Percentiles rank a stretch among this genome's conserved stretches.
Conservation (phyloP, 2,329 filamentous ascomycete species). For the Beauveria caledonica region DNA sequence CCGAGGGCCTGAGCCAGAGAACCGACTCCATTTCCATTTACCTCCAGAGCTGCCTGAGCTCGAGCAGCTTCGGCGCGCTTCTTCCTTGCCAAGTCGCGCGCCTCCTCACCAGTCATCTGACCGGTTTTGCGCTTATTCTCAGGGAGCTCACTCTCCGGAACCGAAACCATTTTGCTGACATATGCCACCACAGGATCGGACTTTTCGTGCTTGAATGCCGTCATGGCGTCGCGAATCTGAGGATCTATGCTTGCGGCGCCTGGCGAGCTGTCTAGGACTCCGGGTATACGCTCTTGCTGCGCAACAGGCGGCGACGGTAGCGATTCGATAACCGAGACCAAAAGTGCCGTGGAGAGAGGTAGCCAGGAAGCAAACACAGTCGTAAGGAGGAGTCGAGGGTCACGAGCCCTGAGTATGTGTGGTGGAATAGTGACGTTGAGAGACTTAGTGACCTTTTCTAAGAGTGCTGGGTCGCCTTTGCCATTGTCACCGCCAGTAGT, state of each 20-base stretch:
- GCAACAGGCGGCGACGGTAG: conserved; percentile 76
- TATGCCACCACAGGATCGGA: conserved; percentile 82
- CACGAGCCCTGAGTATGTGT: conserved; percentile 76
- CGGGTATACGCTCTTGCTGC: conserved; percentile 72
- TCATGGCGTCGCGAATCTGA: conserved; percentile 69
- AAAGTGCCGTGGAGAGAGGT: conserved; percentile 80
- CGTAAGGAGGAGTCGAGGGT: conserved; percentile 74
- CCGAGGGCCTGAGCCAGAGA: conserved; percentile 53
- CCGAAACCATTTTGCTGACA: conserved; percentile 95
- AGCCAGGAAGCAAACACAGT: conserved; percentile 86
- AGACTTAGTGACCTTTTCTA: conserved; percentile 94
- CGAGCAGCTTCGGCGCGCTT: conserved; percentile 84
- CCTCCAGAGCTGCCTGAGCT: conserved; percentile 54
- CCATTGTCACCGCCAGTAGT: conserved; percentile 75
- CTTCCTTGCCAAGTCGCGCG: conserved; percentile 74
- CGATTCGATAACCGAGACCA: conserved; percentile 91
- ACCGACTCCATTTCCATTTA: conserved; percentile 38
- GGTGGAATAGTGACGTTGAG: conserved; percentile 74
- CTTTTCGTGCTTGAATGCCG: conserved; percentile 62
- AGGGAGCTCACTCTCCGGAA: conserved; percentile 85
- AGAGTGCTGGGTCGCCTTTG: conserved; percentile 70
- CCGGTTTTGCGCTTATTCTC: conserved; percentile 69
- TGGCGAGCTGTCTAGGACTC: conserved; percentile 70
- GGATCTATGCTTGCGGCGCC: conserved; percentile 63
- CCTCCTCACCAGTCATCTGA: conserved; percentile 79